phyloP scores from a whole-genome alignment of 1,284 basidiomycete genomes.

The Mycena citricolor region DNA sequence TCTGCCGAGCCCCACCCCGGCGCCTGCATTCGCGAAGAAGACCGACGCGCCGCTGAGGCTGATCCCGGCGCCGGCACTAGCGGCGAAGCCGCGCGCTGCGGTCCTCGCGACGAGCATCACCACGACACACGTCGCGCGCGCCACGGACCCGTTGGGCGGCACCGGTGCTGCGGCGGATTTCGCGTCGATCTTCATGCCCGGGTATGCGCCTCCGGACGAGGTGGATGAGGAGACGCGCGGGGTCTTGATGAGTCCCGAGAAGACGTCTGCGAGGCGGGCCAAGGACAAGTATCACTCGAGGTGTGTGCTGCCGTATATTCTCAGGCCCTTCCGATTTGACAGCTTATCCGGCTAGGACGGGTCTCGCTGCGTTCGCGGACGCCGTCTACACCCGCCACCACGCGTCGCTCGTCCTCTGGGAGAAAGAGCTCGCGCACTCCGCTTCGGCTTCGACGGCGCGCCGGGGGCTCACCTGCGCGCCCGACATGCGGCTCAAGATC shows the following conservation, averaged over 20 bases:
- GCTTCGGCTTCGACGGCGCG: conserved; percentile 7
- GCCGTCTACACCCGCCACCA: conserved; percentile 38
- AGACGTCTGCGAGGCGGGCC: conserved; percentile 33
- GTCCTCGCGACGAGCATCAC: no score
- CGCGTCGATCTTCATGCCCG: conserved; percentile 21
- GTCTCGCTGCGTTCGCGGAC: conserved; percentile 48
- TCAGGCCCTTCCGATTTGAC: background rate
- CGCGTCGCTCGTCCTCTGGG: conserved; percentile 50
- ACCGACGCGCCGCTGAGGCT: no score
- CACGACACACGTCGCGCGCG: conserved; percentile 41
- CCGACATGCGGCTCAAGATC: conserved; percentile 38
- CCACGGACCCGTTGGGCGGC: conserved; percentile 43
- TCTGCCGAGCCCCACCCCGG: no score
- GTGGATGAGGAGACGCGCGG: conserved; percentile 30
- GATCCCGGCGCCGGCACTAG: no score
- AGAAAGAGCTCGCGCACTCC: conserved; percentile 41
- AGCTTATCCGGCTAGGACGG: conserved; percentile 37
- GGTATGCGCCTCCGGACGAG: conserved; percentile 17
- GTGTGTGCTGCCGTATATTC: conserved; percentile 30
- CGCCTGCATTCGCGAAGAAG: no score
- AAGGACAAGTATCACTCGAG: conserved; percentile 26
- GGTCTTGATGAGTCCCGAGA: conserved; percentile 44
- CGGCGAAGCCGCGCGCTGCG: no score
- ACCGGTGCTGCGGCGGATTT: conserved; percentile 25
- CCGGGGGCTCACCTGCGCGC: conserved; percentile 20